phyloP scores from a whole-genome alignment of 2,329 filamentous ascomycete genomes.

The Lachnellula hyalina region DNA sequence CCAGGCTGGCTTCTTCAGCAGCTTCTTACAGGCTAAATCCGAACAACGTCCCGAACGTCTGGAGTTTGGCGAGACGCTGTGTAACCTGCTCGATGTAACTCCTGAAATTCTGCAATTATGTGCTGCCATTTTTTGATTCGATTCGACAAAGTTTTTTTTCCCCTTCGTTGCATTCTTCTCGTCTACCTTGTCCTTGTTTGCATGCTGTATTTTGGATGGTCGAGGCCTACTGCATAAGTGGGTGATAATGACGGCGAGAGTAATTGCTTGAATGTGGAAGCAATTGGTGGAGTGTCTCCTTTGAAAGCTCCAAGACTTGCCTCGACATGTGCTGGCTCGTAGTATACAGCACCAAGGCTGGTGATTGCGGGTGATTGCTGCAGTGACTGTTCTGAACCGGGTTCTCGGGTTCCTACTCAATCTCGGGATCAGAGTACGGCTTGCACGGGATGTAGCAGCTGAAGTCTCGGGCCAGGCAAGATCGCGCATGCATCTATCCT shows the following conservation, averaged over 20 bases:
- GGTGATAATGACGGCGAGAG: background rate
- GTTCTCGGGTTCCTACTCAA: slow-evolving; percentile 4
- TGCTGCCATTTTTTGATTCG: background rate
- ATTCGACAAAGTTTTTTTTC: background rate
- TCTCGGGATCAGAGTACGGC: background rate
- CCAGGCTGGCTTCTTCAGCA: background rate
- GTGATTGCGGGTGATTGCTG: background rate
- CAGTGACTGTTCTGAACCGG: background rate
- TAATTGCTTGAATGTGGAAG: too few relatives aligned
- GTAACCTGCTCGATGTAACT: background rate
- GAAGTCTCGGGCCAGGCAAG: background rate
- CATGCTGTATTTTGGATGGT: background rate
- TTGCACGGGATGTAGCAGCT: slow-evolving; percentile 4
- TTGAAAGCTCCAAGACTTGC: background rate
- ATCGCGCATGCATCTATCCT: background rate
- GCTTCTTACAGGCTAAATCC: background rate
- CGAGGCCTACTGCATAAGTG: background rate
- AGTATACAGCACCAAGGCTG: background rate
- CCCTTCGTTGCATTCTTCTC: background rate
- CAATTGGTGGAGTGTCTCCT: background rate
- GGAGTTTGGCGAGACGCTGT: slow-evolving; percentile 6
- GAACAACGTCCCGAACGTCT: slow-evolving; percentile 1
- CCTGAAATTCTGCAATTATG: background rate
- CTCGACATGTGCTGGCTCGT: background rate
- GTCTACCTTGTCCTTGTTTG: background rate